phyloP scores from a whole-genome alignment of 2,329 filamentous ascomycete genomes.

The Ophiocordyceps camponoti-rufipedis region DNA sequence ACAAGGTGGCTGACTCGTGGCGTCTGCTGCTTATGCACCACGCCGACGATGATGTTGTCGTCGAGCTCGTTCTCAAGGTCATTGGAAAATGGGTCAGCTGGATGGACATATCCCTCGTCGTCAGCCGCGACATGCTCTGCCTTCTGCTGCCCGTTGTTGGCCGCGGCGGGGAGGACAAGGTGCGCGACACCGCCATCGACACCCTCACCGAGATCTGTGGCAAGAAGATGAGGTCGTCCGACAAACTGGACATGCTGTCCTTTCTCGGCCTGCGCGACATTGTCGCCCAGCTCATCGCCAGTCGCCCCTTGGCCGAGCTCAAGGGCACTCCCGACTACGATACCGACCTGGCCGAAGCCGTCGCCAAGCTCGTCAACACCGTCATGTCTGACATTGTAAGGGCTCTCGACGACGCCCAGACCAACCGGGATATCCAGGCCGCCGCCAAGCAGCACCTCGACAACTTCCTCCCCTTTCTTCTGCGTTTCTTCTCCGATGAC shows the following conservation, averaged over 20 bases:
- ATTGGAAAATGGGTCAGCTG: constrained; percentile 96
- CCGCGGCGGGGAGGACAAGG: constrained; percentile 57
- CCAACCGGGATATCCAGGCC: constrained; percentile 44
- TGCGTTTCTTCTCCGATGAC: constrained; percentile 93
- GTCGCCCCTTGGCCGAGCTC: constrained; percentile 60
- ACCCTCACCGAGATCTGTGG: constrained; percentile 89
- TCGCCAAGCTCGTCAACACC: constrained; percentile 89
- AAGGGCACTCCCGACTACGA: constrained; percentile 78
- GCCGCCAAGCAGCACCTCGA: constrained; percentile 70
- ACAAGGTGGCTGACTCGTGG: constrained; percentile 79
- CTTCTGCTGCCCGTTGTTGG: constrained; percentile 75
- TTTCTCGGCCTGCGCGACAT: constrained; percentile 81
- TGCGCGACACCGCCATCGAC: constrained; percentile 81
- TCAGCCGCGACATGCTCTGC: constrained; percentile 75
- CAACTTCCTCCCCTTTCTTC: constrained; percentile 66
- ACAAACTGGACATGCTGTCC: constrained; percentile 86
- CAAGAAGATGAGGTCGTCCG: constrained; percentile 90
- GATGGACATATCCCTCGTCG: constrained; percentile 89
- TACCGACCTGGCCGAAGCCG: constrained; percentile 83
- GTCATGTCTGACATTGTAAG: constrained; percentile 74
- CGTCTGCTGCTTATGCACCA: constrained; percentile 75
- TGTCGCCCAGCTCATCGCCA: constrained; percentile 68
- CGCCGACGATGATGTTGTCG: constrained; percentile 49
- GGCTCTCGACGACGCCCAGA: constrained; percentile 52
- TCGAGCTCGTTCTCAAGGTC: constrained; percentile 81